Evolutionary conservation across 202 grass and related monocot species (phyloP).

Genomic region (Saccharum hybrid): DNA sequence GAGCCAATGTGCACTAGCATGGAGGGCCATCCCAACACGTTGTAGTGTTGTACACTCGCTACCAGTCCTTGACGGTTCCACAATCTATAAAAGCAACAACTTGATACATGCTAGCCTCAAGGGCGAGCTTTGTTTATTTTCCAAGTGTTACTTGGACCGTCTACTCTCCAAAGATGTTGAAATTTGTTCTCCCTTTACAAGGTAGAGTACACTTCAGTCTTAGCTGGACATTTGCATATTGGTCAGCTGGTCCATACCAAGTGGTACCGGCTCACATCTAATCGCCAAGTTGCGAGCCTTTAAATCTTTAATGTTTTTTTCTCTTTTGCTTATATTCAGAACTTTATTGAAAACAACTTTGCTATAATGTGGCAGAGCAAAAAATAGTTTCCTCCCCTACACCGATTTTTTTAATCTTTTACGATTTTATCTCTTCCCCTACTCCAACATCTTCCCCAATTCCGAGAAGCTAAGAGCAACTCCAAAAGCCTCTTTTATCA

Average conservation of each 20-base stretch:
- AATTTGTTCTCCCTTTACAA: not conserved
- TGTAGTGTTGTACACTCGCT: too few species aligned
- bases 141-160: not conserved
- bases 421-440: too few species aligned
- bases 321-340: not conserved
- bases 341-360: not conserved
- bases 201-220: not conserved
- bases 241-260: not conserved
- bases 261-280: not conserved
- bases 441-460: too few species aligned
- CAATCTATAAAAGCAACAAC: not conserved
- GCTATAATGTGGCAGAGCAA: not conserved
- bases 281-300: not conserved
- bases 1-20: too few species aligned
- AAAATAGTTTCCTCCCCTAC: too few species aligned
- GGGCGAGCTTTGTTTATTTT: not conserved
- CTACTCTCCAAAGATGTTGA: not conserved
- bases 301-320: not conserved
- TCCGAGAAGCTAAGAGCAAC: too few species aligned
- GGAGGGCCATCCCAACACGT: too few species aligned
- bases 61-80: not conserved
- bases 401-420: too few species aligned
- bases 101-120: not conserved
- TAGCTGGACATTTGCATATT: conserved; percentile 2
- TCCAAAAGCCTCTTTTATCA: too few species aligned